Percentiles rank a stretch among this genome's conserved stretches.
Evolutionary conservation across 2,329 filamentous ascomycete species (phyloP).

Genomic region (Knoxdaviesia proteae): DNA sequence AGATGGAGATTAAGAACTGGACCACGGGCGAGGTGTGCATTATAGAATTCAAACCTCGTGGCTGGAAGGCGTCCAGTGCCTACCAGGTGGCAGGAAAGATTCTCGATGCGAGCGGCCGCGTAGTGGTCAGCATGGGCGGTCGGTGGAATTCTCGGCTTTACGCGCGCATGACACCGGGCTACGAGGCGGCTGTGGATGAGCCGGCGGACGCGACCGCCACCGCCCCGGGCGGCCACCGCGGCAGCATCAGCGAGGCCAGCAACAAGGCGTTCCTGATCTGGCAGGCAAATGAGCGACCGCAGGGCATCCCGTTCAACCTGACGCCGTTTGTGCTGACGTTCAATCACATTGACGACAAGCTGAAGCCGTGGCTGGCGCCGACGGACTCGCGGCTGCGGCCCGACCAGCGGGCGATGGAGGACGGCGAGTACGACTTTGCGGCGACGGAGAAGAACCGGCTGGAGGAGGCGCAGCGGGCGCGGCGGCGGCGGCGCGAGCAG

Average conservation of each 20-base stretch:
- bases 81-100: conserved; percentile 80
- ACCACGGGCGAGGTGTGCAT: conserved; percentile 79
- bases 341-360: conserved; percentile 74
- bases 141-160: conserved; percentile 97
- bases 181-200: conserved; percentile 52
- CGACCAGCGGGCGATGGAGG: conserved; percentile 95
- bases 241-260: conserved; percentile 36
- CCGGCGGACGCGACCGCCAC: conserved; percentile 20
- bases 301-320: conserved; percentile 84
- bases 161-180: conserved; percentile 78
- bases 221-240: conserved; percentile 15
- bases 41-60: conserved; percentile 83
- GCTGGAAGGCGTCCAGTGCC: conserved; percentile 86
- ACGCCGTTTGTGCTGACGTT: conserved; percentile 91
- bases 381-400: conserved; percentile 86
- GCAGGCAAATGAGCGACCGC: conserved; percentile 66
- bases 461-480: conserved; percentile 74
- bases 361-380: conserved; percentile 59
- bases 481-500: conserved; percentile 50
- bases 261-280: conserved; percentile 75
- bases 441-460: conserved; percentile 86
- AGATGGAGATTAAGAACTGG: conserved; percentile 96
- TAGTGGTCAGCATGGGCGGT: conserved; percentile 76
- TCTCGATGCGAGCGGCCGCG: conserved; percentile 55
- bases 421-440: conserved; percentile 88